phyloP scores from a whole-genome alignment of 169 alveolate species.

The Cryptosporidium sp. region DNA sequence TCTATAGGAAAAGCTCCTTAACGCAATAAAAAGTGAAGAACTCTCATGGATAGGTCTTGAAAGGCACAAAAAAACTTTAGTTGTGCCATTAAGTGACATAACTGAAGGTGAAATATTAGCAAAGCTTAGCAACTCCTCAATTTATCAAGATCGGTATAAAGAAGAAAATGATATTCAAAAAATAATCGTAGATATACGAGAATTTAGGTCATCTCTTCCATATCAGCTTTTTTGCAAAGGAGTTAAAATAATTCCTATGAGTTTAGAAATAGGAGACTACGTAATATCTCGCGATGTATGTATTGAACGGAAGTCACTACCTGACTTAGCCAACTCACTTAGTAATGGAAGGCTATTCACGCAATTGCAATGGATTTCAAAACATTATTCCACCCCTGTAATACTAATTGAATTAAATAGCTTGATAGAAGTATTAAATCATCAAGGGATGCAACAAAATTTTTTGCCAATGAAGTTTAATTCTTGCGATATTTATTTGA shows the following conservation, averaged over 20 bases:
- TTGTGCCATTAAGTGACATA: conserved; percentile 70
- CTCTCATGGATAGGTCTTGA: conserved; percentile 75
- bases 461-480: conserved; percentile 76
- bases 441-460: conserved; percentile 18
- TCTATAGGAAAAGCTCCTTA: conserved; percentile 31
- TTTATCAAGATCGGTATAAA: background rate
- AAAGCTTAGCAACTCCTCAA: background rate
- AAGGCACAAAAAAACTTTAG: conserved; percentile 73
- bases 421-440: conserved; percentile 17
- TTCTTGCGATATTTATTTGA: conserved; percentile 71
- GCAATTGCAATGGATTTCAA: conserved; percentile 83
- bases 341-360: conserved; percentile 84
- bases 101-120: conserved; percentile 52
- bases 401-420: conserved; percentile 79
- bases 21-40: conserved; percentile 49
- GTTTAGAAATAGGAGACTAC: conserved; percentile 87
- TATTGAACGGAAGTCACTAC: conserved; percentile 86
- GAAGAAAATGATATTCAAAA: conserved; percentile 13
- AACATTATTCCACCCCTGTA: conserved; percentile 77
- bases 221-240: conserved; percentile 85
- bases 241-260: conserved; percentile 83
- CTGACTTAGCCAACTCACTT: conserved; percentile 82
- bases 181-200: conserved; percentile 85
- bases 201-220: conserved; percentile 84
- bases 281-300: conserved; percentile 86